Conservation (phyloP, 805 yeast species). For the Wickerhamomyces queroliae region DNA sequence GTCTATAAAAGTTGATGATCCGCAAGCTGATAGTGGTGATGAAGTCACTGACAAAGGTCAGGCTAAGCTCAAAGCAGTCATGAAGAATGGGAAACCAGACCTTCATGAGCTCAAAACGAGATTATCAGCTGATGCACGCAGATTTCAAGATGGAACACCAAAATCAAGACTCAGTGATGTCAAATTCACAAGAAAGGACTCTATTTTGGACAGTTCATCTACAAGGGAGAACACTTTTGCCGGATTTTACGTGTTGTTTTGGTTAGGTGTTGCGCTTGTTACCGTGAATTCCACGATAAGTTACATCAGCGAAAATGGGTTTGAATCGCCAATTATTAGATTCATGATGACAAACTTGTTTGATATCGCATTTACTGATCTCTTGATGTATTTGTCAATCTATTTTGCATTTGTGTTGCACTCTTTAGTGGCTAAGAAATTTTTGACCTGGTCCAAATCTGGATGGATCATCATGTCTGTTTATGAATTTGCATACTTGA, state of each 20-base stretch:
- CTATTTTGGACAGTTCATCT: conserved; percentile 19
- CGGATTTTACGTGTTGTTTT: conserved; percentile 77
- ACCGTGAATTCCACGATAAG: conserved; percentile 43
- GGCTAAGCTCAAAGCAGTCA: neutral
- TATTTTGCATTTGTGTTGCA: conserved; percentile 63
- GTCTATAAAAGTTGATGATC: no score
- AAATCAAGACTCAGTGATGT: conserved; percentile 22
- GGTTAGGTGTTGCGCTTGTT: conserved; percentile 51
- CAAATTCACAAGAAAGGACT: conserved; percentile 11
- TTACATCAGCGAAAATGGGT: conserved; percentile 42
- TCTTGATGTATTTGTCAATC: conserved; percentile 62
- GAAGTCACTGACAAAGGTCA: no score
- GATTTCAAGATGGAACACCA: conserved; percentile 21
- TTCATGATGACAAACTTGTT: conserved; percentile 57
- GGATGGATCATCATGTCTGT: conserved; percentile 63
- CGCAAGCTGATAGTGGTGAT: no score
- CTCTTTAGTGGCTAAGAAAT: conserved; percentile 35
- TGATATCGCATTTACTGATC: conserved; percentile 69
- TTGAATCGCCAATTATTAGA: conserved; percentile 48
- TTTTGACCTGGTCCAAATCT: conserved; percentile 50
- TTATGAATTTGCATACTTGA: conserved; percentile 49
- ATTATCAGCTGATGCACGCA: conserved; percentile 11
- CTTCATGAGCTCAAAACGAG: conserved; percentile 13
- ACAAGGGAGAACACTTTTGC: conserved; percentile 37
- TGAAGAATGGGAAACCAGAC: conserved; percentile 13